Evolutionary conservation across 148 eudicot species (phyloP).

Genomic region (Vaccinium myrtillus): DNA sequence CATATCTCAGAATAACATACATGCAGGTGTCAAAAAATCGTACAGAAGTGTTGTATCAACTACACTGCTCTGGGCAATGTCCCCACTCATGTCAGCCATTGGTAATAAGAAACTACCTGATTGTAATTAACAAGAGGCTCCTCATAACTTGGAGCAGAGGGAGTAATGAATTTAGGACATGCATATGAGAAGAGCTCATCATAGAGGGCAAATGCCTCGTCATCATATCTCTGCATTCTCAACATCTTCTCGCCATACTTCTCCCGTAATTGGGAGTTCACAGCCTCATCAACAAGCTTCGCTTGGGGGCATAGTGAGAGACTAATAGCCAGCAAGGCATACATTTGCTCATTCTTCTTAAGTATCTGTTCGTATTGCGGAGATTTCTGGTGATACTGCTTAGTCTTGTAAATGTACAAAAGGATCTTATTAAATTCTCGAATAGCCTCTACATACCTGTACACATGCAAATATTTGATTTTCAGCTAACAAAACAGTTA

Average conservation of each 20-base stretch:
- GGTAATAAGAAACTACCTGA: slow-evolving; percentile 51
- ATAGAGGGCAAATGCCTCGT: slow-evolving; percentile 80
- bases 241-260: slow-evolving; percentile 95
- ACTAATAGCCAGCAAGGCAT: slow-evolving; percentile 82
- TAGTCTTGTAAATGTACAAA: slow-evolving; percentile 82
- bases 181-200: slow-evolving; percentile 99
- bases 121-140: slow-evolving; percentile 96
- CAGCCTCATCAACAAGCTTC: slow-evolving; percentile 92
- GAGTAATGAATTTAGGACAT: slow-evolving; percentile 96
- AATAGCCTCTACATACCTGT: slow-evolving; percentile 82
- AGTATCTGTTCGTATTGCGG: slow-evolving; percentile 94
- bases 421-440: slow-evolving; percentile 88
- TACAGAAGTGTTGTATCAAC: not conserved
- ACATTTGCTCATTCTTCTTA: slow-evolving; percentile 99
- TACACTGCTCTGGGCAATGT: not conserved
- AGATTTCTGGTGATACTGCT: slow-evolving; percentile 90
- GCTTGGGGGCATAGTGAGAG: slow-evolving; percentile 91
- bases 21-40: not conserved
- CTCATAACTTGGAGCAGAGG: slow-evolving; percentile 84
- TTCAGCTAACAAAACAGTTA: not conserved
- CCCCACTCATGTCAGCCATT: not conserved
- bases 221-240: slow-evolving; percentile 90
- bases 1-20: not conserved
- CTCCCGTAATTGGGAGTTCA: slow-evolving; percentile 80
- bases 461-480: not conserved